These are phyloP conservation scores for Helminthosporium solani DNA, from an alignment of 2,329 filamentous ascomycete species.

Conservation along the genomic window DNA sequence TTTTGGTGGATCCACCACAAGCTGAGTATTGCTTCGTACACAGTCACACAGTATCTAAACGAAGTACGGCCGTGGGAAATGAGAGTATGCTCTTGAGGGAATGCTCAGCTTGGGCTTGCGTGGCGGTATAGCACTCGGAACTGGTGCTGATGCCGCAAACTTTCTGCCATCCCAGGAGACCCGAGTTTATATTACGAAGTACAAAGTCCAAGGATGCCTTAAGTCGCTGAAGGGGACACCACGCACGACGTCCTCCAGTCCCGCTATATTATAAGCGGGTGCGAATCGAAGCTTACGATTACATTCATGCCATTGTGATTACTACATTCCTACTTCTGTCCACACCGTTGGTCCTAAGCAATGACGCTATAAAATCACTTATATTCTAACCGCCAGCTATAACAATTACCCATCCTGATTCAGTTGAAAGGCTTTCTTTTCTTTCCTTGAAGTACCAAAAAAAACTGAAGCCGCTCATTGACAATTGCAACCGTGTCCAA, in stretches of 20 bases:
- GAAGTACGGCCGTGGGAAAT: constrained; percentile 9
- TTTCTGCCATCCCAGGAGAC: too few relatives aligned
- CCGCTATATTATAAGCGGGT: background rate
- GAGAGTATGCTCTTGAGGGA: background rate
- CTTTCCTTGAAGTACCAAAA: too few relatives aligned
- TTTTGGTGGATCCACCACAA: too few relatives aligned
- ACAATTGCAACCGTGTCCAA: background rate
- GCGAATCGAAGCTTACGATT: background rate
- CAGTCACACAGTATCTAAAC: too few relatives aligned
- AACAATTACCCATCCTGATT: background rate
- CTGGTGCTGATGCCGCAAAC: too few relatives aligned
- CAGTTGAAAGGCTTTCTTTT: too few relatives aligned
- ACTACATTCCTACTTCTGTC: background rate
- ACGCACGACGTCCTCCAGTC: background rate
- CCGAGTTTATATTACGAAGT: too few relatives aligned
- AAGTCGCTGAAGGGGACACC: too few relatives aligned
- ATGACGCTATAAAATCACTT: background rate
- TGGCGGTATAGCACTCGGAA: too few relatives aligned
- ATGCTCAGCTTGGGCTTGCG: background rate
- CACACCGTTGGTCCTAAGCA: background rate
- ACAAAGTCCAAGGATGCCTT: too few relatives aligned
- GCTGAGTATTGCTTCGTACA: too few relatives aligned
- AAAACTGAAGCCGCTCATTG: background rate
- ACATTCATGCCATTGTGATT: background rate
- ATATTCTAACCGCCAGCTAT: background rate